Evolutionary conservation across 225 moss, liverwort and hornwort genomes (phyloP).

Genomic region (Polytrichum commune): DNA sequence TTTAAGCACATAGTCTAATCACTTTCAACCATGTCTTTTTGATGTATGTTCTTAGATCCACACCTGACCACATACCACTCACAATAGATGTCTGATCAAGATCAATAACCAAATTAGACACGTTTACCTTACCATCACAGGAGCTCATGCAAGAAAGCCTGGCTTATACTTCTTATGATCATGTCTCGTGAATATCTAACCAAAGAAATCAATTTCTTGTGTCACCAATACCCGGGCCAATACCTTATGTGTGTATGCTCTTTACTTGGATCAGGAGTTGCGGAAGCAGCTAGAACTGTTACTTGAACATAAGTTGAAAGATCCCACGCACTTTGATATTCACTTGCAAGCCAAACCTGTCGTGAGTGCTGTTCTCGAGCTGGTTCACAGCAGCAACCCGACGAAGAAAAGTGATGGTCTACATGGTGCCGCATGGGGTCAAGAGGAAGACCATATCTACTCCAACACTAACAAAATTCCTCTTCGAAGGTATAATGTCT

Average conservation of each 20-base stretch:
- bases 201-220: no score
- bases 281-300: constrained; percentile 19
- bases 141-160: no score
- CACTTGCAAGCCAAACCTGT: constrained; percentile 28
- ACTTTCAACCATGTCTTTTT: no score
- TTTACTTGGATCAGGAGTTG: constrained; percentile 56
- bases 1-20: no score
- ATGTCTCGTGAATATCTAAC: no score
- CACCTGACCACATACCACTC: no score
- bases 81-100: no score
- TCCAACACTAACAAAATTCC: constrained; percentile 33
- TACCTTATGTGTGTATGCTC: neutral
- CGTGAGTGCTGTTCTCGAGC: constrained; percentile 20
- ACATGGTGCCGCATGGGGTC: constrained; percentile 22
- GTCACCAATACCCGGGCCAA: no score
- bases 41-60: no score
- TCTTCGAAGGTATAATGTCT: constrained; percentile 24
- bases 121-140: no score
- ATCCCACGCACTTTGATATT: constrained; percentile 26
- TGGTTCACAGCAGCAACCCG: constrained; percentile 24
- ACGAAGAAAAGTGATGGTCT: constrained; percentile 32
- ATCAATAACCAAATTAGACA: no score
- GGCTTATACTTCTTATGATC: no score
- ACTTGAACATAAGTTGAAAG: constrained; percentile 21
- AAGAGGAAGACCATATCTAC: constrained; percentile 50